Evolutionary conservation across 2,329 filamentous ascomycete genomes (phyloP).

Genomic region (Xylariaceae sp.): DNA sequence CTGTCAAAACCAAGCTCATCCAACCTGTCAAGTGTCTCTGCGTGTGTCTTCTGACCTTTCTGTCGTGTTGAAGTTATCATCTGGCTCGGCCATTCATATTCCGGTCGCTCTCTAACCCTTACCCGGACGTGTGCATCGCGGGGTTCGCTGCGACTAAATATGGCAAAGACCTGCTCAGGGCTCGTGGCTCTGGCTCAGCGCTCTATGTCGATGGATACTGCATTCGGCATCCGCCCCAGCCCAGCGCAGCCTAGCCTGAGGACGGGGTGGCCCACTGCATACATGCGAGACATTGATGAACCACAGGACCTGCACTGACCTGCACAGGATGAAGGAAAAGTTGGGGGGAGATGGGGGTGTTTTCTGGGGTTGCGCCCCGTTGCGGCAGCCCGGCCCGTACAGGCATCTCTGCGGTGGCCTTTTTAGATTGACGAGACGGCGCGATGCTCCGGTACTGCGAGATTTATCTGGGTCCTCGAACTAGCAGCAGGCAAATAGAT

Average conservation of each 20-base stretch:
- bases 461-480: no score
- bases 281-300: no score
- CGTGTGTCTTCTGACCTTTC: constrained; percentile 26
- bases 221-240: neutral
- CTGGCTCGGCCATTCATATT: constrained; percentile 32
- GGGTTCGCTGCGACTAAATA: constrained; percentile 28
- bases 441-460: constrained; percentile 20
- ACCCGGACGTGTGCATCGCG: constrained; percentile 20
- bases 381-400: constrained; percentile 29
- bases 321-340: neutral
- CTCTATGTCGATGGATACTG: neutral
- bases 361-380: constrained; percentile 13
- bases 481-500: neutral
- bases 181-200: neutral
- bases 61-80: constrained; percentile 11
- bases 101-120: constrained; percentile 22
- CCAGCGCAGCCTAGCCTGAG: no score
- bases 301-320: neutral
- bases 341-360: constrained; percentile 1
- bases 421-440: constrained; percentile 28
- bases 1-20: no score
- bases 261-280: no score
- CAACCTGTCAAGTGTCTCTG: neutral
- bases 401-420: constrained; percentile 14
- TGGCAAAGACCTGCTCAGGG: neutral